Conservation (phyloP, 805 yeast species). For the Candida piceae region DNA sequence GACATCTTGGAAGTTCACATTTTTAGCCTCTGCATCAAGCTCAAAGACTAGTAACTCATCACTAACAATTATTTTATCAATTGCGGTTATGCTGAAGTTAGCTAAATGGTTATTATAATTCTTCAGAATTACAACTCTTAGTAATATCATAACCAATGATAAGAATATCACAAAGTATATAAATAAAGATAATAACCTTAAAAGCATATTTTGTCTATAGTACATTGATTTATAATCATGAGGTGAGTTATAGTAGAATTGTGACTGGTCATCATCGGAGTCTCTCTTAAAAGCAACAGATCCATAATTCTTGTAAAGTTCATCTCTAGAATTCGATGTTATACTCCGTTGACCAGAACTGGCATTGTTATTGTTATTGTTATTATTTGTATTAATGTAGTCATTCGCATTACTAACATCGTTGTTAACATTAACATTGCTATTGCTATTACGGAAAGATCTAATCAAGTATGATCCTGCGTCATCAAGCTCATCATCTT, state of each 20-base stretch:
- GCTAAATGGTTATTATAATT: constrained; percentile 24
- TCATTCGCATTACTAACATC: not conserved
- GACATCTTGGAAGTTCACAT: constrained; percentile 29
- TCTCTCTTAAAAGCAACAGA: constrained; percentile 10
- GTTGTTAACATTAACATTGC: not conserved
- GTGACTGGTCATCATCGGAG: constrained; percentile 12
- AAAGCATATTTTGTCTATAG: constrained; percentile 20
- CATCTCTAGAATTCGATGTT: constrained; percentile 2
- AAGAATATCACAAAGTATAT: constrained; percentile 12
- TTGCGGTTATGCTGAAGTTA: constrained; percentile 18
- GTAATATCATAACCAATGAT: constrained; percentile 5
- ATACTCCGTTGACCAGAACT: not conserved
- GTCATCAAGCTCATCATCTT: constrained; percentile 21
- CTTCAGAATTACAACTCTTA: constrained; percentile 22
- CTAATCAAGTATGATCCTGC: constrained; percentile 20
- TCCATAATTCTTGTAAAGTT: constrained; percentile 9
- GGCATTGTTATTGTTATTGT: not conserved
- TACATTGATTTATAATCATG: constrained; percentile 29
- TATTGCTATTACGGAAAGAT: constrained; percentile 6
- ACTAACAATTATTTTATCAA: constrained; percentile 28
- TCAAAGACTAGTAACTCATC: constrained; percentile 30
- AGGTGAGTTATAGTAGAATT: constrained; percentile 25
- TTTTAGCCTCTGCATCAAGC: constrained; percentile 21
- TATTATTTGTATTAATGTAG: not conserved
- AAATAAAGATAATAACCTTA: constrained; percentile 12